Base-by-base conservation (phyloP, 768 basidiomycete species). In the Boletus insuetus region DNA sequence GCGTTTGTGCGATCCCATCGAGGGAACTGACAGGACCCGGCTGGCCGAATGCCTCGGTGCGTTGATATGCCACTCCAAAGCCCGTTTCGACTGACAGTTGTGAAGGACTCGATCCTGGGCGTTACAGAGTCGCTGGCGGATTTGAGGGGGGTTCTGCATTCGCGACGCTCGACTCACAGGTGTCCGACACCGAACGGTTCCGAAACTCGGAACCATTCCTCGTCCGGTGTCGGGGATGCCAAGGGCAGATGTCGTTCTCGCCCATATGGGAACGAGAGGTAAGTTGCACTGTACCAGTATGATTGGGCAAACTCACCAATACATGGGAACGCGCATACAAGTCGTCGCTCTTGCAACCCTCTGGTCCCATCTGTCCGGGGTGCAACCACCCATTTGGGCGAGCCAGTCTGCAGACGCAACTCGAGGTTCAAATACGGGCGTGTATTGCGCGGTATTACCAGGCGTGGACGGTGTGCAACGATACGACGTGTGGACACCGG, bases 1-100 rank as follows among this genome's bases (percentile, higher is more conserved):
- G 66, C 87, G 97, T 60, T 74, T 99, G 46, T 99, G 97, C 68
- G 97, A 97, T 41, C 88, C 91, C 2, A 98, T 99, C 43, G 93
- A 97, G 62, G 96, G 95, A 8, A 98, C 95, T 0, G 96, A 98
- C 63, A 82, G 91, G 26, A 77, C 94, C 8, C 82, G 95, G 35
- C 75, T 99, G 20, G 97, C 97, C 0, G 96, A 98, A 74, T 98
- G 94, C 69, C 83, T 99, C 7, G 96, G 94, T 93, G 67, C 49
- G 80, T 70, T 20, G 16, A 32, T 58, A 29, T 38, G 20, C 9
- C 8, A 6, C 31, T 40, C 2, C 8, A 20, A 11, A 6, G 3
- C 9, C 9, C n/a, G 16, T 14, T 50, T 24, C 16, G 38, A 55
- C 51, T 58, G 46, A 59, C 19, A 13, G 19, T 29, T 34, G 22